These are phyloP conservation scores for Ploettnerulaceae sp. DNA, from an alignment of 2,329 filamentous ascomycete species.

Conservation along the genomic window DNA sequence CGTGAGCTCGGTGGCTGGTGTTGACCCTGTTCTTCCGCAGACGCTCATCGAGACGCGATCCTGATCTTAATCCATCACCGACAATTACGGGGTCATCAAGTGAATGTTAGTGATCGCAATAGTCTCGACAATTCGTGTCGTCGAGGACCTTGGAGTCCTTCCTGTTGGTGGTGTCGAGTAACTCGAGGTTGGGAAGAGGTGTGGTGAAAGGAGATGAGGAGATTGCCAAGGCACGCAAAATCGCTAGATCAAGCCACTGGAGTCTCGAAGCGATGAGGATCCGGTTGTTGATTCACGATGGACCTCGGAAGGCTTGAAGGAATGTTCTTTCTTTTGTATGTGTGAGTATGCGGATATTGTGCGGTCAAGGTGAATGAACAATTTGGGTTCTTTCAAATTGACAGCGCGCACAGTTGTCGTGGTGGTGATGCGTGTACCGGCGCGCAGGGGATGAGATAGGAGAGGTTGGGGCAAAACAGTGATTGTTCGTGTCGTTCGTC, in stretches of 20 bases:
- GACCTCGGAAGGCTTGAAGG: conserved; percentile 2
- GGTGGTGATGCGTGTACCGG: conserved; percentile 1
- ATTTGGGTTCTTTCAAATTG: neutral
- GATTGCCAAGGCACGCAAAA: neutral
- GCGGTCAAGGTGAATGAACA: neutral
- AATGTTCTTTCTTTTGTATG: conserved; percentile 8
- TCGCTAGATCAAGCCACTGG: conserved; percentile 11
- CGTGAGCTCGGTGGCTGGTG: conserved; percentile 18
- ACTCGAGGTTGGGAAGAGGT: neutral
- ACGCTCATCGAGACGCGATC: conserved; percentile 13
- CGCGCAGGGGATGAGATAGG: neutral
- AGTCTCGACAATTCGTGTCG: neutral
- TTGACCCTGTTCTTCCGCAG: conserved; percentile 12
- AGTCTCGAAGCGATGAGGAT: conserved; percentile 2
- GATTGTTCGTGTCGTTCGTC: too few species aligned
- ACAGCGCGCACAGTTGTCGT: neutral
- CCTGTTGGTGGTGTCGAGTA: conserved; percentile 11
- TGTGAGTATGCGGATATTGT: neutral
- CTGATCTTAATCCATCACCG: conserved; percentile 23
- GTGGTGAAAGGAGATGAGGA: conserved; percentile 8
- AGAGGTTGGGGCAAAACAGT: neutral
- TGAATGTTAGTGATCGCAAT: conserved; percentile 4
- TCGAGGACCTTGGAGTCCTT: neutral
- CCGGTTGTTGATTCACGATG: neutral
- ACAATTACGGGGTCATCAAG: neutral